phyloP scores from a whole-genome alignment of 352 stramenopile species.

The Blastocystis hominis region DNA sequence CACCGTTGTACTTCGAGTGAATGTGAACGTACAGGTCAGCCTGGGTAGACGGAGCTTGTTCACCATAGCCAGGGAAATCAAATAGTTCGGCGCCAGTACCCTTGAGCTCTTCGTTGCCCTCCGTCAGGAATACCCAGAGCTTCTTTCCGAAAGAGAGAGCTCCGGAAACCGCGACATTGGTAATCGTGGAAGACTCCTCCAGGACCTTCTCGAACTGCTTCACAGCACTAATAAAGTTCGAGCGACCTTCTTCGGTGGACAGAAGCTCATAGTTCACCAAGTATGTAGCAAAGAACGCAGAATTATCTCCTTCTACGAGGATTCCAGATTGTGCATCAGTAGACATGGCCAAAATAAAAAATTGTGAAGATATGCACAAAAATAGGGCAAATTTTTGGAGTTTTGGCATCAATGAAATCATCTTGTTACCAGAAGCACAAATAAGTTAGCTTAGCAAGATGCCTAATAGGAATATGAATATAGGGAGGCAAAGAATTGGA shows the following conservation, averaged over 20 bases:
- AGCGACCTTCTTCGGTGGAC: neutral
- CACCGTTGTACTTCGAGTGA: conserved; percentile 38
- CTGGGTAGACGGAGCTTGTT: conserved; percentile 12
- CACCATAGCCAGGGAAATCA: conserved; percentile 51
- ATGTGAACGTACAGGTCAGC: conserved; percentile 51
- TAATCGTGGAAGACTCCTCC: neutral
- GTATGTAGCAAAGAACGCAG: conserved; percentile 46
- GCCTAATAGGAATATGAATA: too few relatives aligned
- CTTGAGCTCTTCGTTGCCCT: conserved; percentile 8
- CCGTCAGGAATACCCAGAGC: conserved; percentile 11
- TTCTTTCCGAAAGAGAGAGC: conserved; percentile 54
- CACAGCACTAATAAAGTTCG: conserved; percentile 1
- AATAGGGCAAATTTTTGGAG: neutral
- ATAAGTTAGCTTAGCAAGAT: too few relatives aligned
- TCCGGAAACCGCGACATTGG: conserved; percentile 5
- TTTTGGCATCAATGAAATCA: too few relatives aligned
- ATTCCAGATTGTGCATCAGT: conserved; percentile 46
- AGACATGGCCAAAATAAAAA: neutral
- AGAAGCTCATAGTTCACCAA: conserved; percentile 40
- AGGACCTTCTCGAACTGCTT: conserved; percentile 38
- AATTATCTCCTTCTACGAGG: conserved; percentile 4
- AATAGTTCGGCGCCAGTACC: conserved; percentile 13
- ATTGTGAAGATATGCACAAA: neutral
- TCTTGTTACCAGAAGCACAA: too few relatives aligned
- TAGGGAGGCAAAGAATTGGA: too few relatives aligned